Percentiles rank a stretch among this genome's conserved stretches.
Evolutionary conservation across 192 early-diverging fungal species (phyloP).

Genomic region (Backusella sp.): DNA sequence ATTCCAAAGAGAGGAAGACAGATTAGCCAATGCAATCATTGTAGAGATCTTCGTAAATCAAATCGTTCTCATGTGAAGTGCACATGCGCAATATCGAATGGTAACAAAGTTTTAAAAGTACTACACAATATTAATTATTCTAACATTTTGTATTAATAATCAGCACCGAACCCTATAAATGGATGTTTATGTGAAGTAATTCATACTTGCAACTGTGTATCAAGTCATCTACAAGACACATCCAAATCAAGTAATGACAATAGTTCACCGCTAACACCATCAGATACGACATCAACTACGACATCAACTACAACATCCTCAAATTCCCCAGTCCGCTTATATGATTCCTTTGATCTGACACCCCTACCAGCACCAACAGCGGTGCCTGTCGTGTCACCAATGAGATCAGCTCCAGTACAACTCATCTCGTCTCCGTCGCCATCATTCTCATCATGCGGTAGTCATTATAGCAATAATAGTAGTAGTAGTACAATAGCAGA

Average conservation of each 20-base stretch:
- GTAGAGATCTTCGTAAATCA: constrained; percentile 65
- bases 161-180: constrained; percentile 37
- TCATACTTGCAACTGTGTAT: constrained; percentile 28
- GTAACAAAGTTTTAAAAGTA: constrained; percentile 10
- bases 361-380: not conserved
- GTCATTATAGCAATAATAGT: not conserved
- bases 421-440: not conserved
- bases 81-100: constrained; percentile 47
- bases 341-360: not conserved
- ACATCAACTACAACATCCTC: not conserved
- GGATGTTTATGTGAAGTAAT: constrained; percentile 33
- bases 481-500: not conserved
- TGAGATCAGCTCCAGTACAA: not conserved
- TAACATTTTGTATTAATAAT: not conserved
- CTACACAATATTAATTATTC: not conserved
- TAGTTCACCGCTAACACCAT: not conserved
- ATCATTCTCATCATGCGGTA: not conserved
- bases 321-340: not conserved
- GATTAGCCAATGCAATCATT: constrained; percentile 68
- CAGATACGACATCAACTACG: not conserved
- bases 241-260: not conserved
- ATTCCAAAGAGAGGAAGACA: constrained; percentile 72
- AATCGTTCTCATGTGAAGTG: constrained; percentile 71
- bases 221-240: constrained; percentile 21
- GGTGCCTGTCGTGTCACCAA: too few species aligned